Percentiles rank a stretch among this genome's conserved stretches.
These are phyloP conservation scores for Scheffersomyces ergatensis DNA, from an alignment of 805 yeast genomes.

Conservation along the genomic window DNA sequence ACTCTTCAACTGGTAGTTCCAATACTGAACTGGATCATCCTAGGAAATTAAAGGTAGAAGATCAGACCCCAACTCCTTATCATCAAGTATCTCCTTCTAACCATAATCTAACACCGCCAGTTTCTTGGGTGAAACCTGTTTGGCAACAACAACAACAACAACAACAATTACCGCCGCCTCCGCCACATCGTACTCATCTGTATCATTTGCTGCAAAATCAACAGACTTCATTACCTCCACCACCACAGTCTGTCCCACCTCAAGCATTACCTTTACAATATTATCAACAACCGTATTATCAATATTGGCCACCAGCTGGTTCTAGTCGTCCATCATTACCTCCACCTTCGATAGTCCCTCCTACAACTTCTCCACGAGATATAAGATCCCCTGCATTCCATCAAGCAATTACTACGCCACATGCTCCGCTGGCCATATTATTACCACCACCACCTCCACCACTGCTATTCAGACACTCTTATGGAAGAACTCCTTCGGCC, in stretches of 20 bases:
- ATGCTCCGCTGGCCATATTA: no score
- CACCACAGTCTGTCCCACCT: constrained; percentile 2
- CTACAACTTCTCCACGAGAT: background rate
- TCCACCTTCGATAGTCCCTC: constrained; percentile 3
- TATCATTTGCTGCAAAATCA: constrained; percentile 1
- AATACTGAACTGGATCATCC: background rate
- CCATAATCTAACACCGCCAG: constrained; percentile 2
- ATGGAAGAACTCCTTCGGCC: no score
- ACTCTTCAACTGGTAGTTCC: background rate
- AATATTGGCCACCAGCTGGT: constrained; percentile 1
- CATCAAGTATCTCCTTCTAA: constrained; percentile 3
- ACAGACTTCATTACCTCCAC: constrained; percentile 4
- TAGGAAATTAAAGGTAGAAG: background rate
- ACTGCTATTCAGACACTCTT: no score
- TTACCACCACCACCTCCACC: no score
- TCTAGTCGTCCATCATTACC: constrained; percentile 1
- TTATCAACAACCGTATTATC: constrained; percentile 4
- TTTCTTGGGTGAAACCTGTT: no score
- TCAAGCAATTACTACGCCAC: background rate
- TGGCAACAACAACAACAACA: constrained; percentile 6
- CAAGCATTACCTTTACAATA: constrained; percentile 2
- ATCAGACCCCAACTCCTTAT: background rate
- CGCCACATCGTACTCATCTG: constrained; percentile 2
- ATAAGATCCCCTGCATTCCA: background rate
- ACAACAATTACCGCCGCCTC: constrained; percentile 4